Conservation (phyloP, 768 basidiomycete species). For the Symmetrospora coprosmae region DNA sequence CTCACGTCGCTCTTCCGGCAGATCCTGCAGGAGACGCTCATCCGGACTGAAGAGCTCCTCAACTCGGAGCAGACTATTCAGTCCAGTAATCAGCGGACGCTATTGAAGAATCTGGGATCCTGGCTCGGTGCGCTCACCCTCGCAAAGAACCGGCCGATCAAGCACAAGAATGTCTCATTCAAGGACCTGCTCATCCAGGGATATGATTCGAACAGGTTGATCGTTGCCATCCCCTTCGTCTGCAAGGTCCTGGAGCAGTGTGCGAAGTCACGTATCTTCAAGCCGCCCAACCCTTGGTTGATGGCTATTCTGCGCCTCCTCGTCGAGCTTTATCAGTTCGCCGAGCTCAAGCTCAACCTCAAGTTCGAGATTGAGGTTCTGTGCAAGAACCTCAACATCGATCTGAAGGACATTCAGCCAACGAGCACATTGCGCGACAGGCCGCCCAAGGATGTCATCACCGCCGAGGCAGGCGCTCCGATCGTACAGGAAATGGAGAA, state of each 20-base stretch:
- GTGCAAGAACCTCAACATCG: slow-evolving; percentile 78
- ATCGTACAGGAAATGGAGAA: slow-evolving; percentile 15
- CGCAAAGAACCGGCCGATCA: slow-evolving; percentile 81
- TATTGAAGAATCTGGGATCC: slow-evolving; percentile 82
- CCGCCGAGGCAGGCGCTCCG: slow-evolving; percentile 9
- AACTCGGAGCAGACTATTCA: slow-evolving; percentile 84
- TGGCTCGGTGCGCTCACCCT: slow-evolving; percentile 92
- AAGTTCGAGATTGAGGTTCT: slow-evolving; percentile 98
- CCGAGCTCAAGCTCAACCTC: slow-evolving; percentile 85
- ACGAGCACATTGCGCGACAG: slow-evolving; percentile 68
- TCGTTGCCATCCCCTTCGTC: slow-evolving; percentile 92
- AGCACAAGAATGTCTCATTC: slow-evolving; percentile 81
- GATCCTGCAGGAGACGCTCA: slow-evolving; percentile 83
- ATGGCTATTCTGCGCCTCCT: slow-evolving; percentile 87
- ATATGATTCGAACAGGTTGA: slow-evolving; percentile 74
- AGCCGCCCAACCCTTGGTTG: slow-evolving; percentile 93
- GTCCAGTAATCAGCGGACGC: slow-evolving; percentile 65
- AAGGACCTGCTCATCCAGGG: slow-evolving; percentile 96
- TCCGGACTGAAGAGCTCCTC: slow-evolving; percentile 68
- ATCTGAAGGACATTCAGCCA: slow-evolving; percentile 69
- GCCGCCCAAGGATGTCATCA: slow-evolving; percentile 42
- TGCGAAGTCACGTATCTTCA: slow-evolving; percentile 78
- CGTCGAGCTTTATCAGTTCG: slow-evolving; percentile 91
- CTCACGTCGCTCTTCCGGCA: slow-evolving; percentile 53
- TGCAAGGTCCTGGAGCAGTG: slow-evolving; percentile 92